Base-by-base conservation (phyloP, 2,329 filamentous ascomycete genomes). In the Aspergillus eucalypticola region DNA sequence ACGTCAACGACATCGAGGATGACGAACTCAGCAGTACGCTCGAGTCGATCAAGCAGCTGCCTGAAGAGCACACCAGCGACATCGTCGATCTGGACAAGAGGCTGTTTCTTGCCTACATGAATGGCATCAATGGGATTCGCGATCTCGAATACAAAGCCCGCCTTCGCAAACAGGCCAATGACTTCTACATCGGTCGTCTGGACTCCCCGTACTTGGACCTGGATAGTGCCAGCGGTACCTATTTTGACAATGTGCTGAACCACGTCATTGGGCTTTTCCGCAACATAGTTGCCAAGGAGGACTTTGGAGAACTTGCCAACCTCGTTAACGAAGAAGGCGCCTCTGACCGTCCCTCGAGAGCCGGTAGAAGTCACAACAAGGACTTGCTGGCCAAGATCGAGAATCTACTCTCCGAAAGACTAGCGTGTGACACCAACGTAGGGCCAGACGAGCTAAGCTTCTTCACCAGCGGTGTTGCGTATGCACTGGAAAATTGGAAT, bases 181-280 rank as follows among this genome's bases (percentile, higher is more conserved):
- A 75, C 46, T 72, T 76, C 56, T 70, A 68, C 55, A 60, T 66
- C 19, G 75, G 75, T 11, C 69, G 67, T n/a, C 58, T 64, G 6
- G 63, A 71, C 21, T 68, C 66, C 3, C 75, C 75, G 29, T 74
- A 73, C 53, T 60, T 76, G 62, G 71, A 74, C 44, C 63, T 68
- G 6, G 69, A 75, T 41, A 69, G 66, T 54, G 64, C 68, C 21
- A 64, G 68, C 46, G 69, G 69, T 15, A 64, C 73, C 29, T 78
- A 76, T 32, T 69, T 79, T 15, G 75, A 78, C 54, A 66, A 69
- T 35, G 71, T 75, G 13, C 64, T 74, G 19, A 69, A 69, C 54
- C 75, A 78, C 57, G 73, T 78, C 49, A 74, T 77, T 29, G 75
- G 76, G 8, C 69, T 74, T 23, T 79, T 79, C 60, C 75, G 70